Evolutionary conservation across 2,329 filamentous ascomycete genomes (phyloP).

Genomic region (Ophiocordyceps camponoti-leonardi): DNA sequence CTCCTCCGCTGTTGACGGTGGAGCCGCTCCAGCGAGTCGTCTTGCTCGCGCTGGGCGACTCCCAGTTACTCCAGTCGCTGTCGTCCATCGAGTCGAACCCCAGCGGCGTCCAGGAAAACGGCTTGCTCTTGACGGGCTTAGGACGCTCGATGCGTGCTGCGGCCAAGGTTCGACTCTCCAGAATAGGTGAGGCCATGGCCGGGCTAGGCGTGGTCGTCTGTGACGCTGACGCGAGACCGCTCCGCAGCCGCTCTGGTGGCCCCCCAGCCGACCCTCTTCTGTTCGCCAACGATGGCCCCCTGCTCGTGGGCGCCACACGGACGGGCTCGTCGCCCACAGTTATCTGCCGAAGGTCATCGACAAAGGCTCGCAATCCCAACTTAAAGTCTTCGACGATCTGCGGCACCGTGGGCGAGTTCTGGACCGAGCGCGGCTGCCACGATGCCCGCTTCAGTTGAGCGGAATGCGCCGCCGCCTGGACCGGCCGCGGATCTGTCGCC

Average conservation of each 20-base stretch:
- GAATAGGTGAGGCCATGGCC: background rate
- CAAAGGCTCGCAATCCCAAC: conserved; percentile 81
- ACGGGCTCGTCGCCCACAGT: conserved; percentile 89
- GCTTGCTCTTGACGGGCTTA: conserved; percentile 28
- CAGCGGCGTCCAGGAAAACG: conserved; percentile 42
- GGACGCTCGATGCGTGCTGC: conserved; percentile 13
- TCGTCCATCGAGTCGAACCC: conserved; percentile 40
- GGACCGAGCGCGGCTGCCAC: conserved; percentile 36
- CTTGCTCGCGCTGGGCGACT: conserved; percentile 34
- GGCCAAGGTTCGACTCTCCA: conserved; percentile 2
- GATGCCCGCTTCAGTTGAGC: conserved; percentile 37
- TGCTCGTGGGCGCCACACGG: conserved; percentile 23
- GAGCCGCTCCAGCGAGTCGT: conserved; percentile 48
- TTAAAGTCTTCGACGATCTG: conserved; percentile 82
- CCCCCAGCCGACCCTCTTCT: conserved; percentile 6
- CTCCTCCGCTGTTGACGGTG: conserved; percentile 25
- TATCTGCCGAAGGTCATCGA: conserved; percentile 87
- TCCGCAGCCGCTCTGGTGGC: conserved; percentile 3
- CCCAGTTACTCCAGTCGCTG: conserved; percentile 50
- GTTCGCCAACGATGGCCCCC: conserved; percentile 2
- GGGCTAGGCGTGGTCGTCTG: conserved; percentile 7
- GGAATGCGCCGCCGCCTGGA: conserved; percentile 19
- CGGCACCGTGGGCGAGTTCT: conserved; percentile 34
- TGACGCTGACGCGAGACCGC: conserved; percentile 1
- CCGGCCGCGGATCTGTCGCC: conserved; percentile 12